These are phyloP conservation scores for Gracilaria domingensis DNA, from an alignment of 23 red algal species.

Conservation along the genomic window DNA sequence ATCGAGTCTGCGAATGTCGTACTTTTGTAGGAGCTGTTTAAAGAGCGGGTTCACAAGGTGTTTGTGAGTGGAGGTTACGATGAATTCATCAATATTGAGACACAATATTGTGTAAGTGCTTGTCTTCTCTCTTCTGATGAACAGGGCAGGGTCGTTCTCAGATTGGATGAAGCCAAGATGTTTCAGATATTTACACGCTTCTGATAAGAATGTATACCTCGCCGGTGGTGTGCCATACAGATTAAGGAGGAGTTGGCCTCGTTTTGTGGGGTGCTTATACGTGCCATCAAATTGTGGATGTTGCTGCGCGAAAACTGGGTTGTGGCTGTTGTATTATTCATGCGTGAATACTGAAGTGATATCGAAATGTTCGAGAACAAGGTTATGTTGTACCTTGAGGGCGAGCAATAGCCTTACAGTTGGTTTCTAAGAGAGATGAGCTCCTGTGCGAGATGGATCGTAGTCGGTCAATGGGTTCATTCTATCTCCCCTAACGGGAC, in stretches of 20 bases:
- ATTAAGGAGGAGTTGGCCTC: neutral
- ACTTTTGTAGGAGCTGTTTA: neutral
- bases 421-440: neutral
- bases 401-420: no score
- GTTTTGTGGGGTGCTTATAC: neutral
- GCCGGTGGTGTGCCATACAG: neutral
- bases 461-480: neutral
- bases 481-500: neutral
- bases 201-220: neutral
- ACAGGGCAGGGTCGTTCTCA: neutral
- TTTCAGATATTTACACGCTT: neutral
- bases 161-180: neutral
- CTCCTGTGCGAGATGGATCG: constrained; percentile 7
- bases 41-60: neutral
- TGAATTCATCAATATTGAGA: neutral
- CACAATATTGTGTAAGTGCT: constrained; percentile 27
- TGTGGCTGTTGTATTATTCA: no score
- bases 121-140: neutral
- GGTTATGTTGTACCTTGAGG: no score
- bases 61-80: neutral
- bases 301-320: no score
- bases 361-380: no score
- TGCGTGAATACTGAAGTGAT: no score
- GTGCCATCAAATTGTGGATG: neutral
- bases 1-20: neutral